Evolutionary conservation across 1,284 basidiomycete genomes (phyloP), one percentile per base, ranked within the genome.

Genomic region (Puccinia coronata): DNA sequence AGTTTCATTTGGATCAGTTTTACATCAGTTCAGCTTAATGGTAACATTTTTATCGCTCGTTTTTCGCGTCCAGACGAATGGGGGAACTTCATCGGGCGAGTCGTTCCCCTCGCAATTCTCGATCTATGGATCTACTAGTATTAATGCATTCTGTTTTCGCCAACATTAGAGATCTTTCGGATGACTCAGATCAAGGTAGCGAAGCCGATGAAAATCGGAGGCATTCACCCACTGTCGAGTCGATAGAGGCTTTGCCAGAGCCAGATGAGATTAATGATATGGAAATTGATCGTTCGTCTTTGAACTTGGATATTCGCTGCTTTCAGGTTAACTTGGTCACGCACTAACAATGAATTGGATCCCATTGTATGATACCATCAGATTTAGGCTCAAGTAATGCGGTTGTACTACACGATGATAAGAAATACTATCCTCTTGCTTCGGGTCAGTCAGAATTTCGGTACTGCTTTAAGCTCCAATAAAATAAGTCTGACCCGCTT

Each of bases 351-450:
- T 28, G 25, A n/a, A 76, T 65, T 39, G 43, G 43, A 31, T 41
- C 31, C 20, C 47, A 34, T 49, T 53, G 3, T 49, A 4, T 53
- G 41, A 51, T 43, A 20, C 16, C 8, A 31, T 36, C n/a, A 81
- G 85, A 86, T 73, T 84, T 85, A 63, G 80, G 82, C 2, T 78
- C 84, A 20, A 84, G 84, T 72, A 85, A 86, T 51, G 85, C 86
- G 16, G 85, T 86, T 18, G 84, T 86, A 9, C 82, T 86, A 47
- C 86, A 86, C 79, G 86, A 86, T 71, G 86, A 86, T 83, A 86
- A 86, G 69, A 84, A 86, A 82, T 86, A 86, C 83, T 86, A 86
- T 63, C 86, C 85, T 1, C 83, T 84, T 4, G 86, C 85, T 1
- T 80, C 78, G 43, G 78, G 78, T 80, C 49, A 43, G 55, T 65